Evolutionary conservation across 768 basidiomycete species (phyloP).

Genomic region (Chiua virens): DNA sequence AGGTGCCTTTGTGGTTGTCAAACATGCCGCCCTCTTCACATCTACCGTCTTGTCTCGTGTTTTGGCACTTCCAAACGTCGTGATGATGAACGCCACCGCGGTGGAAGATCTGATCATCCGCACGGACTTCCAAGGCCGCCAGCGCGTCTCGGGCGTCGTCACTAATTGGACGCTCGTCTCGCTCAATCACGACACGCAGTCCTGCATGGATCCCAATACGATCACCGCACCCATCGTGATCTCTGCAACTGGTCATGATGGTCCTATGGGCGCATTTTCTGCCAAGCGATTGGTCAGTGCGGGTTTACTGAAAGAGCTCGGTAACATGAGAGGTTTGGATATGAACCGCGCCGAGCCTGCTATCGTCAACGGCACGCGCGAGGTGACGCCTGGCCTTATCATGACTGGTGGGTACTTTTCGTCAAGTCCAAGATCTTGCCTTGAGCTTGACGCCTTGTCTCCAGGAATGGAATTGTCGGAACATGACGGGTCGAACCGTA

Average conservation of each 20-base stretch:
- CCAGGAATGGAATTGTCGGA: conserved; percentile 81
- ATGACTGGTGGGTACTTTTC: conserved; percentile 56
- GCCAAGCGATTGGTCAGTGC: conserved; percentile 77
- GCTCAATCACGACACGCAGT: conserved; percentile 72
- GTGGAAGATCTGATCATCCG: conserved; percentile 80
- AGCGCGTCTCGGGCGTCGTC: conserved; percentile 54
- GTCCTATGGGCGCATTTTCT: conserved; percentile 79
- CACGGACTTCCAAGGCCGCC: conserved; percentile 43
- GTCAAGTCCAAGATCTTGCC: background rate
- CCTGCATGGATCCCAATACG: conserved; percentile 77
- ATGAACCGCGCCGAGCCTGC: conserved; percentile 82
- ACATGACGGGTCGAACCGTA: conserved; percentile 76
- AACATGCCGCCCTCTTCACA: conserved; percentile 81
- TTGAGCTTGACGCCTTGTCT: background rate
- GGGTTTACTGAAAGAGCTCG: conserved; percentile 70
- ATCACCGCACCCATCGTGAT: conserved; percentile 78
- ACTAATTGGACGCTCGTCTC: conserved; percentile 53
- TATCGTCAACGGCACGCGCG: conserved; percentile 76
- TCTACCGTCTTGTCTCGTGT: conserved; percentile 72
- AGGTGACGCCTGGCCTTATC: conserved; percentile 73
- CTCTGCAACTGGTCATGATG: conserved; percentile 75
- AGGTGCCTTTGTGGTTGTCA: conserved; percentile 74
- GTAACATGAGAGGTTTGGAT: conserved; percentile 78
- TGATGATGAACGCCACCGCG: conserved; percentile 75
- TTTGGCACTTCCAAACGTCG: conserved; percentile 67